phyloP scores from a whole-genome alignment of 345 rosid genomes.

The Eucalyptus microcorys region DNA sequence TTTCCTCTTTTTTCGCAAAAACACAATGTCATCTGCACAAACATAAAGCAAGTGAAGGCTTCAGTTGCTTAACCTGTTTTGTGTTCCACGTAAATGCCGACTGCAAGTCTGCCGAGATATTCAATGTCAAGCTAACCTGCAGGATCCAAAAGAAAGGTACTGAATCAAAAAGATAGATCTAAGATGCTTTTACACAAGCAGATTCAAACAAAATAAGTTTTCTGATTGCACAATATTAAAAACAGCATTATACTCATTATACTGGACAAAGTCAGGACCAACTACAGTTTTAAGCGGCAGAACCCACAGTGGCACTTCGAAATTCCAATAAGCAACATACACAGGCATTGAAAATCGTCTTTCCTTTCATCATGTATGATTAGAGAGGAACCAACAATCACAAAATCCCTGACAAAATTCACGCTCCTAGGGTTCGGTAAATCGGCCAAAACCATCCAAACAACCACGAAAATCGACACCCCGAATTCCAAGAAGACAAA shows the following conservation, averaged over 20 bases:
- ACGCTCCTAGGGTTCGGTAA: not conserved
- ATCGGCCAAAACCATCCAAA: not conserved
- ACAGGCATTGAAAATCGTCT: not conserved
- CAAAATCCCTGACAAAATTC: not conserved
- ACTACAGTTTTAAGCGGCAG: not conserved
- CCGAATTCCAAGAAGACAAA: not conserved
- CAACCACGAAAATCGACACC: not conserved
- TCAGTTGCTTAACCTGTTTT: conserved; percentile 51
- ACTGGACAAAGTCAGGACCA: not conserved
- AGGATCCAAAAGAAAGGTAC: not conserved
- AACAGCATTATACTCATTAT: not conserved
- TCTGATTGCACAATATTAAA: not conserved
- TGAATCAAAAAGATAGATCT: not conserved
- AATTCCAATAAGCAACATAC: not conserved
- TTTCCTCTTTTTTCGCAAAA: not conserved
- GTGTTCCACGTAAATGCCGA: conserved; percentile 98
- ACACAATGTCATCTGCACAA: not conserved
- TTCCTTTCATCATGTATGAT: not conserved
- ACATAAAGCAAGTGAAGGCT: not conserved
- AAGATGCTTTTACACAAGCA: not conserved
- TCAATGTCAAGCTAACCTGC: conserved; percentile 85
- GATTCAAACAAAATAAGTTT: not conserved
- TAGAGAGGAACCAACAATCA: not conserved
- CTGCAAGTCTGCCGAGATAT: conserved; percentile 81
- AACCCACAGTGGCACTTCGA: not conserved